phyloP scores from a whole-genome alignment of 106 monocot genomes.

The Allium cepa region DNA sequence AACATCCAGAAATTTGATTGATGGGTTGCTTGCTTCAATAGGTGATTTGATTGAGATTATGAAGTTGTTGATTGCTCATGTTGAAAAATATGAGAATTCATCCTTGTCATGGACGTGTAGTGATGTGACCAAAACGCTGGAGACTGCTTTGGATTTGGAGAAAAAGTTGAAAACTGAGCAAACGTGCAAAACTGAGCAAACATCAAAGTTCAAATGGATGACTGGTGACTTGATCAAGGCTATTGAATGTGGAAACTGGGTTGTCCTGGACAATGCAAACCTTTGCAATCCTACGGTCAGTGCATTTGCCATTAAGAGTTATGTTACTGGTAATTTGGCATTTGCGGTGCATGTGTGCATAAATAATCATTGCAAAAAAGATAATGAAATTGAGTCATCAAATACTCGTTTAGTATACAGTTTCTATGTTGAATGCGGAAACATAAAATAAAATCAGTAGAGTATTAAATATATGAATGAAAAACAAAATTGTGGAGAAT shows the following conservation, averaged over 20 bases:
- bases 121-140: constrained; percentile 44
- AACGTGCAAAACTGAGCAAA: background rate
- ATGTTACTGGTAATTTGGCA: background rate
- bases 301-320: constrained; percentile 2
- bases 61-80: constrained; percentile 49
- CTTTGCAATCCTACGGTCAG: constrained; percentile 92
- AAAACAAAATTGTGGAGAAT: no score
- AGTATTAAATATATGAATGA: no score
- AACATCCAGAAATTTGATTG: constrained; percentile 22
- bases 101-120: constrained; percentile 51
- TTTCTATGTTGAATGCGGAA: no score
- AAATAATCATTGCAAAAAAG: background rate
- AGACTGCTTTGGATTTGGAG: constrained; percentile 34
- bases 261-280: constrained; percentile 94
- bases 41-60: constrained; percentile 55
- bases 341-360: no score
- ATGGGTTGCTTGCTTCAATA: constrained; percentile 25
- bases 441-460: no score
- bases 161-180: constrained; percentile 12
- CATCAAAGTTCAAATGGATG: constrained; percentile 87
- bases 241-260: constrained; percentile 86
- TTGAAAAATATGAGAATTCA: constrained; percentile 31
- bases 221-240: constrained; percentile 70
- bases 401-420: no score
- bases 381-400: no score